Evolutionary conservation across 2,329 filamentous ascomycete species (phyloP), one percentile per base, ranked within the genome.

Genomic region (Sporothrix schenckii): DNA sequence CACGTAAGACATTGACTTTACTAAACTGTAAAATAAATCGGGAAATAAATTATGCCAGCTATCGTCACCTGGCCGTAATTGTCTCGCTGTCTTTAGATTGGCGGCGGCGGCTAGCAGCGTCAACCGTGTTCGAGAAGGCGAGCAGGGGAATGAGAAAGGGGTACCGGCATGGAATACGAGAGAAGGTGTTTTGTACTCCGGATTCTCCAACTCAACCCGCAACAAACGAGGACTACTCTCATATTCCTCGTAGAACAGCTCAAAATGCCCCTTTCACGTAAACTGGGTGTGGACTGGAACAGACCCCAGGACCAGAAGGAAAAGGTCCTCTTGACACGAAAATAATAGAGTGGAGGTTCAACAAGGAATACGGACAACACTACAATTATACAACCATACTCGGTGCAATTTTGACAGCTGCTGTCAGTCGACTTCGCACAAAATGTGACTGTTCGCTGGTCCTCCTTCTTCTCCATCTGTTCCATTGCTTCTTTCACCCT

Each of bases 351-450:
- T 21, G 9, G 30, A n/a, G 16, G 54, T 4, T 11, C 13, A 30
- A 21, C 7, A 47, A 16, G 27, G n/a, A 63, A 27, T 4, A 19
- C 5, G 27, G 4, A 39, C 30, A 61, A 63, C 44, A 47, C 11
- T 2, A 6, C 27, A 58, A 19, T 13, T 19, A 58, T n/a, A 27
- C 14, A n/a, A 16, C 19, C 27, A 30, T 39, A 7, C 10, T 54
- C 21, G 7, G 34, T 7, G 6, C 34, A 6, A n/a, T 27, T 63
- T 47, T 47, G 39, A 63, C 39, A 63, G 58, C 39, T 63, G 14
- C 11, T n/a, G n/a, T 70, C 70, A 74, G 72, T 71, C 66, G 72
- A 66, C 52, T 65, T 24, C 21, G 49, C 30, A 34, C 34, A 30
- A 7, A 13, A 41, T 21, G 16, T 21, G 21, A 41, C 54, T 19